These are phyloP conservation scores for Cynara cardunculus DNA, from an alignment of 129 eudicot genomes.

Conservation along the genomic window DNA sequence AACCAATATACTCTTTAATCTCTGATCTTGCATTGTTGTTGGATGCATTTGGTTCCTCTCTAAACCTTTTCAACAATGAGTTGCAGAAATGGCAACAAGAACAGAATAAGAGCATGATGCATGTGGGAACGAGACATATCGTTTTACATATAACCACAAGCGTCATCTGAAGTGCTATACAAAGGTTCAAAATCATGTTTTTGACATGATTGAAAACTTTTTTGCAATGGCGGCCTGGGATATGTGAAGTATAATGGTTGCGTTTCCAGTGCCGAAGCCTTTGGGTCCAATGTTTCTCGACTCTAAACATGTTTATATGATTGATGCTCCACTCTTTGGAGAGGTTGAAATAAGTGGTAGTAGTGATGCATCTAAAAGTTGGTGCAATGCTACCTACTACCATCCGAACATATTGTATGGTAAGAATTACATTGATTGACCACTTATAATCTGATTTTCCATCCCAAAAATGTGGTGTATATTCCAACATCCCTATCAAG, in stretches of 20 bases:
- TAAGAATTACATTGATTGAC: neutral
- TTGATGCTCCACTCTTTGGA: neutral
- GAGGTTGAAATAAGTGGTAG: neutral
- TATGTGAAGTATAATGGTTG: neutral
- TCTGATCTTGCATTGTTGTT: neutral
- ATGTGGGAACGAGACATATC: neutral
- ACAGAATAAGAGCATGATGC: neutral
- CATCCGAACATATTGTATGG: neutral
- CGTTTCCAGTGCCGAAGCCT: conserved; percentile 19
- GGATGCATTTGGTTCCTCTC: neutral
- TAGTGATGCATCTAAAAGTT: conserved; percentile 15
- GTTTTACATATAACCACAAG: conserved; percentile 16
- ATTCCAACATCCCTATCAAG: neutral
- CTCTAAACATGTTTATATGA: neutral
- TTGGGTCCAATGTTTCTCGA: conserved; percentile 28
- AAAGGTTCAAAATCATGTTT: conserved; percentile 9
- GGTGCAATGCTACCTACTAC: conserved; percentile 1
- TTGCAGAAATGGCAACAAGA: neutral
- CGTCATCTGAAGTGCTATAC: neutral
- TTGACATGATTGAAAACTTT: conserved; percentile 2
- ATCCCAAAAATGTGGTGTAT: neutral
- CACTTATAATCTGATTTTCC: neutral
- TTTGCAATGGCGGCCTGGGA: conserved; percentile 8
- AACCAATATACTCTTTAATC: neutral
- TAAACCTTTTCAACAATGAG: neutral